Evolutionary conservation across 1,139 yeast species (phyloP).

Genomic region (Nakaseomyces glabratus): DNA sequence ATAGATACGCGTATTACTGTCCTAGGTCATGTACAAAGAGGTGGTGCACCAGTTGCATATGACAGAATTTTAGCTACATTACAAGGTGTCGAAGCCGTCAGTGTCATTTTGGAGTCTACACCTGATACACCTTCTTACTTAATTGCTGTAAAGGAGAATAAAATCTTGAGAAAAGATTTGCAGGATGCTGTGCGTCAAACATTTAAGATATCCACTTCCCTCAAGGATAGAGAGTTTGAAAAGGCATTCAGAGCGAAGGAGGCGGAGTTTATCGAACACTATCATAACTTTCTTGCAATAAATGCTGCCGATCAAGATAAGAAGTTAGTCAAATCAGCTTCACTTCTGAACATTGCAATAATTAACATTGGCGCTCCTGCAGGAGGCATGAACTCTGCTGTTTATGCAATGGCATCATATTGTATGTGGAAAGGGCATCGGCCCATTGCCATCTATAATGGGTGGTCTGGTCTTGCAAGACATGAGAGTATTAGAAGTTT

Average conservation of each 20-base stretch:
- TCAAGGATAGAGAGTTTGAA: slow-evolving; percentile 66
- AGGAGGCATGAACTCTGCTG: slow-evolving; percentile 90
- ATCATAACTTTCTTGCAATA: slow-evolving; percentile 59
- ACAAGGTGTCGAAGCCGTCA: slow-evolving; percentile 96
- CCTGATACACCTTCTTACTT: slow-evolving; percentile 92
- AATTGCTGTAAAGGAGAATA: slow-evolving; percentile 84
- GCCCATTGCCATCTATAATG: slow-evolving; percentile 81
- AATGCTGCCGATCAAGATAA: slow-evolving; percentile 58
- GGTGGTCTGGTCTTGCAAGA: slow-evolving; percentile 81
- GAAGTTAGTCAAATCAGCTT: slow-evolving; percentile 40
- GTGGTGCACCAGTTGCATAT: slow-evolving; percentile 93
- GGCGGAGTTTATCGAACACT: slow-evolving; percentile 74
- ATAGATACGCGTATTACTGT: slow-evolving; percentile 92
- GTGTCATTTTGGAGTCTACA: slow-evolving; percentile 78
- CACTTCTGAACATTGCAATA: slow-evolving; percentile 58
- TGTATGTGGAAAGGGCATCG: slow-evolving; percentile 86
- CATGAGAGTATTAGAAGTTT: slow-evolving; percentile 70
- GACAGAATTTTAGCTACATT: slow-evolving; percentile 86
- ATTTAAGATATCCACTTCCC: slow-evolving; percentile 78
- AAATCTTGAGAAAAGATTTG: slow-evolving; percentile 72
- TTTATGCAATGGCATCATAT: slow-evolving; percentile 83
- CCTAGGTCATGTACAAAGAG: slow-evolving; percentile 95
- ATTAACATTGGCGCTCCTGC: slow-evolving; percentile 96
- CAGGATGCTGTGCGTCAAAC: slow-evolving; percentile 86
- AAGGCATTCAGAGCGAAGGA: slow-evolving; percentile 83